A percentile compares a stretch with the other conserved stretches of the same genome.
These are phyloP conservation scores for Monosporascus sp. DNA, from an alignment of 2,329 filamentous ascomycete species.

Conservation along the genomic window DNA sequence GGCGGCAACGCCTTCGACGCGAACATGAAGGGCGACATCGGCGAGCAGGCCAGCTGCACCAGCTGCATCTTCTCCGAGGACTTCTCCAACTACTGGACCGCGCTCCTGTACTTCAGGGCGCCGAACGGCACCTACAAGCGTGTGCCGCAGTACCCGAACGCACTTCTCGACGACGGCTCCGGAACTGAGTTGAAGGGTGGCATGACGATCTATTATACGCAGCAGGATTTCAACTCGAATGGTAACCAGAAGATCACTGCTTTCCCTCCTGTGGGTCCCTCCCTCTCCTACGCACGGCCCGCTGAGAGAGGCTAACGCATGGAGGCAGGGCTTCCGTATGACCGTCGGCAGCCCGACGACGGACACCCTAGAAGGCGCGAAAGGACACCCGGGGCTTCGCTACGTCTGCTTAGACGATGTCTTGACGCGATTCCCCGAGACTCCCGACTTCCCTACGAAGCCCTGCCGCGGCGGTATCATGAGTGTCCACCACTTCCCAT, in stretches of 20 bases:
- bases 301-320: no score
- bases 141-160: conserved; percentile 5
- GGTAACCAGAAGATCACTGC: conserved; percentile 29
- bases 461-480: conserved; percentile 33
- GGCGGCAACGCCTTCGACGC: conserved; percentile 14
- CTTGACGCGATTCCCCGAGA: conserved; percentile 29
- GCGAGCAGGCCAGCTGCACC: conserved; percentile 10
- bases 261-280: conserved; percentile 27
- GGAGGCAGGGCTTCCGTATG: conserved; percentile 33
- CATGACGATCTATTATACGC: conserved; percentile 10
- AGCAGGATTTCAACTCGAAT: conserved; percentile 8
- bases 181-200: conserved; percentile 6
- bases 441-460: conserved; percentile 28
- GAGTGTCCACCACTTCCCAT: conserved; percentile 30
- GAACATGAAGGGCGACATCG: conserved; percentile 11
- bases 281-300: no score
- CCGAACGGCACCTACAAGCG: conserved; percentile 9
- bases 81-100: conserved; percentile 10
- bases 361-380: conserved; percentile 14
- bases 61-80: conserved; percentile 9
- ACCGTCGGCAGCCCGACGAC: conserved; percentile 26
- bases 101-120: conserved; percentile 7
- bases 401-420: conserved; percentile 31
- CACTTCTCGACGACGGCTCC: conserved; percentile 8
- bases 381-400: conserved; percentile 26